phyloP scores from a whole-genome alignment of 208 protist genomes.

The Herpetomonas tarakana region DNA sequence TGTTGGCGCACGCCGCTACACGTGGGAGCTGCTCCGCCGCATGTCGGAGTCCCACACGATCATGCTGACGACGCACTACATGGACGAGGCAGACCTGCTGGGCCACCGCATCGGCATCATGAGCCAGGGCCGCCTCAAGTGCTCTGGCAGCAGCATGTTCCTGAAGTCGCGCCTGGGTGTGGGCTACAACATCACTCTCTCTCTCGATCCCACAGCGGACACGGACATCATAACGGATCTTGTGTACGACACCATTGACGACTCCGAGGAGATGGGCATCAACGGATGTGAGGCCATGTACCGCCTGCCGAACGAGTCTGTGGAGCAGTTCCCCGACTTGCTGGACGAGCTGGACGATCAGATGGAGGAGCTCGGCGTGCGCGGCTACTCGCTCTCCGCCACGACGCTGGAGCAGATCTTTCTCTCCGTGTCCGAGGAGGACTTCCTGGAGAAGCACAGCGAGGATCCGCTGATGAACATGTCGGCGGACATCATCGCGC shows the following conservation, averaged over 20 bases:
- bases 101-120: slow-evolving; percentile 87
- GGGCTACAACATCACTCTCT: slow-evolving; percentile 30
- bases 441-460: slow-evolving; percentile 4
- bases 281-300: slow-evolving; percentile 21
- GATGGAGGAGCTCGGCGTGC: slow-evolving; percentile 17
- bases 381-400: slow-evolving; percentile 23
- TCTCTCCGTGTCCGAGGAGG: slow-evolving; percentile 21
- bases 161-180: slow-evolving; percentile 35
- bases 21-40: slow-evolving; percentile 42
- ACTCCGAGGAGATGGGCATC: slow-evolving; percentile 3
- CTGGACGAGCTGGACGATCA: slow-evolving; percentile 16
- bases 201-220: slow-evolving; percentile 10
- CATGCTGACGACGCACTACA: slow-evolving; percentile 77
- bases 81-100: slow-evolving; percentile 92
- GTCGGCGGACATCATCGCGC: background rate
- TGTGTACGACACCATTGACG: slow-evolving; percentile 12
- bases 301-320: slow-evolving; percentile 18
- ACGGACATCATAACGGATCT: slow-evolving; percentile 7
- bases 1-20: slow-evolving; percentile 38
- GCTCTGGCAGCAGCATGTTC: slow-evolving; percentile 34
- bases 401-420: slow-evolving; percentile 60
- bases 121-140: slow-evolving; percentile 30
- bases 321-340: slow-evolving; percentile 19
- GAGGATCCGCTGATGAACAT: slow-evolving; percentile 10
- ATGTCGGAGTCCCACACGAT: slow-evolving; percentile 35